Evolutionary conservation across 2,329 filamentous ascomycete genomes (phyloP).

Genomic region (Claviceps lovelessii): DNA sequence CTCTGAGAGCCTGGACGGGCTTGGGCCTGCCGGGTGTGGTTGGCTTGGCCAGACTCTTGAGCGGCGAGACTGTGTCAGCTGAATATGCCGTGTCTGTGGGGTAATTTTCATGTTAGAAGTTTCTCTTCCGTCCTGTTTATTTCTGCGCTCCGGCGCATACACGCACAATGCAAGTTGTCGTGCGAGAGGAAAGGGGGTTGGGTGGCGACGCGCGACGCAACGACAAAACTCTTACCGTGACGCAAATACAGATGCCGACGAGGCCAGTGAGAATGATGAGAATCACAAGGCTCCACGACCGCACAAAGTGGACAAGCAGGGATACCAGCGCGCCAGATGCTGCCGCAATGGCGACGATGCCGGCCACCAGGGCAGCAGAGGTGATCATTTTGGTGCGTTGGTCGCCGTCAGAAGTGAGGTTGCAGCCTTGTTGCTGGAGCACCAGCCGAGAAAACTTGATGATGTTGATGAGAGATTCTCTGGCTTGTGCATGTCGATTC

Average conservation of each 20-base stretch:
- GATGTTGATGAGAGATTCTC: not conserved
- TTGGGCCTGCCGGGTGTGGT: too few species aligned
- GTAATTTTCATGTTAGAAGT: not conserved
- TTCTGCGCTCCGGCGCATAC: too few species aligned
- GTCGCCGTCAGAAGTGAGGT: not conserved
- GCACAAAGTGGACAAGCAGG: not conserved
- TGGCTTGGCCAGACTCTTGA: slow-evolving; percentile 7
- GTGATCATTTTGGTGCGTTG: not conserved
- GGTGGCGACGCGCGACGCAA: not conserved
- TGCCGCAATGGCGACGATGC: not conserved
- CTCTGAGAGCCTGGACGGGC: not conserved
- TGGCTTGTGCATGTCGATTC: not conserved
- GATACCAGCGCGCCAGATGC: not conserved
- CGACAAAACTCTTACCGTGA: slow-evolving; percentile 13
- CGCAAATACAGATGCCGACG: slow-evolving; percentile 14
- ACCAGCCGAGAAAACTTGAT: not conserved
- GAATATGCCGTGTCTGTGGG: slow-evolving; percentile 17
- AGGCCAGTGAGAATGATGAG: slow-evolving; percentile 9
- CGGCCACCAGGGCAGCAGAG: not conserved
- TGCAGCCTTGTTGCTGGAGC: not conserved
- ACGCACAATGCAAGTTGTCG: too few species aligned
- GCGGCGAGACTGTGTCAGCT: slow-evolving; percentile 13
- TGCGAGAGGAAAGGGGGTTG: too few species aligned
- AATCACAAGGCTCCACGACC: slow-evolving; percentile 1
- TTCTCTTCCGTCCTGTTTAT: not conserved